These are phyloP conservation scores for Penicillium daleae DNA, from an alignment of 495 filamentous ascomycete genomes.

Conservation along the genomic window DNA sequence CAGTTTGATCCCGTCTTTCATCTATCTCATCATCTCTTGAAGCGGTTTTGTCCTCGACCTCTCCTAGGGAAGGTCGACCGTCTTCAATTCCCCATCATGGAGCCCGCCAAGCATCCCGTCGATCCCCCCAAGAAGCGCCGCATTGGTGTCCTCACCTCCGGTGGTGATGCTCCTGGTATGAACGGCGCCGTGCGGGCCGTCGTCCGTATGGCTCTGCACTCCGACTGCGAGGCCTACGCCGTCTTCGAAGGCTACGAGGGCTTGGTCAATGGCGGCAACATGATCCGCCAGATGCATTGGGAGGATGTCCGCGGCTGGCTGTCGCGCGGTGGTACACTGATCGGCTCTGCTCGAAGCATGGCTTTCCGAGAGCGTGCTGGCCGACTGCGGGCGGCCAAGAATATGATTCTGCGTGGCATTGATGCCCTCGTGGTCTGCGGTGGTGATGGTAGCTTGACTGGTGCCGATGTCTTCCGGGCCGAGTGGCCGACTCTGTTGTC, in stretches of 20 bases:
- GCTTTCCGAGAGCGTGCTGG: constrained; percentile 86
- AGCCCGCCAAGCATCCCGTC: constrained; percentile 37
- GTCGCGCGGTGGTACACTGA: constrained; percentile 93
- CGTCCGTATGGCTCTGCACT: constrained; percentile 86
- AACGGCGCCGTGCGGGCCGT: constrained; percentile 93
- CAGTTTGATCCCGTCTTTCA: constrained; percentile 9
- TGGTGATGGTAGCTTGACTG: constrained; percentile 96
- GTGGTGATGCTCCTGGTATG: constrained; percentile 98
- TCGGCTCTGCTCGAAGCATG: constrained; percentile 91
- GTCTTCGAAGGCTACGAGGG: constrained; percentile 97
- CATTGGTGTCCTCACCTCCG: constrained; percentile 95
- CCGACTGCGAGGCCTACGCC: constrained; percentile 84
- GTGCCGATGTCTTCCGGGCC: constrained; percentile 87
- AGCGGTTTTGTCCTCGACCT: constrained; percentile 19
- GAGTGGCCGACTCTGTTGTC: constrained; percentile 89
- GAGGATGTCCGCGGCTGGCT: constrained; percentile 94
- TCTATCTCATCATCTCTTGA: constrained; percentile 11
- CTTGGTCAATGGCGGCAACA: constrained; percentile 82
- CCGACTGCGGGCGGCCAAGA: constrained; percentile 83
- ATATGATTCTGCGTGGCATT: constrained; percentile 89
- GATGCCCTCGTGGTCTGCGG: constrained; percentile 96
- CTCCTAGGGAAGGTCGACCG: constrained; percentile 14
- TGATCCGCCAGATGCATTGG: constrained; percentile 89
- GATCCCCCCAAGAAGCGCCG: constrained; percentile 66
- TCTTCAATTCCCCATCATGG: constrained; percentile 36